Evolutionary conservation across 805 yeast species (phyloP).

Genomic region (Saturnispora halmiae): DNA sequence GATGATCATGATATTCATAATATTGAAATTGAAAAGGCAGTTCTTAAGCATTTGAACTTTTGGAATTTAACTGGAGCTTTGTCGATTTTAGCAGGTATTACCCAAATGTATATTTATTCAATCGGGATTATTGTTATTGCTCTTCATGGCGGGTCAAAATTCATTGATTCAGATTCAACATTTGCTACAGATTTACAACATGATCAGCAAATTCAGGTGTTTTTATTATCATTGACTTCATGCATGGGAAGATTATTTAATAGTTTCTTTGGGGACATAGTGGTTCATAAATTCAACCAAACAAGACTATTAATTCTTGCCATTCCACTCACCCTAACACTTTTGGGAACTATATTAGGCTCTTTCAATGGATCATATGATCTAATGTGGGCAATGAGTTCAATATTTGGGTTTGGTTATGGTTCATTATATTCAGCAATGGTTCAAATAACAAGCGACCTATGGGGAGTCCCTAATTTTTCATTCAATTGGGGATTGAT

Average conservation of each 20-base stretch:
- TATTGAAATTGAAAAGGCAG: slow-evolving; percentile 9
- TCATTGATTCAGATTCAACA: slow-evolving; percentile 9
- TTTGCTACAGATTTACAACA: slow-evolving; percentile 29
- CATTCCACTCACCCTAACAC: slow-evolving; percentile 40
- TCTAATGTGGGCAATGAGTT: slow-evolving; percentile 41
- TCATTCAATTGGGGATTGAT: slow-evolving; percentile 69
- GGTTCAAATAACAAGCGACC: slow-evolving; percentile 70
- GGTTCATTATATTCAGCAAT: slow-evolving; percentile 64
- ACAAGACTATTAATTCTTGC: slow-evolving; percentile 39
- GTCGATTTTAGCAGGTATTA: slow-evolving; percentile 53
- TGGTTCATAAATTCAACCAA: slow-evolving; percentile 35
- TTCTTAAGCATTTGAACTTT: slow-evolving; percentile 31
- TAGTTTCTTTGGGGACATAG: slow-evolving; percentile 57
- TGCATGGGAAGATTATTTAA: slow-evolving; percentile 57
- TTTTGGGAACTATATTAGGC: slow-evolving; percentile 45
- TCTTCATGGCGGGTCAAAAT: slow-evolving; percentile 25
- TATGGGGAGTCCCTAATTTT: slow-evolving; percentile 59
- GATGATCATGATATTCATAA: slow-evolving; percentile 7
- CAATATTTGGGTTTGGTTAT: slow-evolving; percentile 59
- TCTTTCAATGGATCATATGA: slow-evolving; percentile 27
- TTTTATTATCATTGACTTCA: slow-evolving; percentile 57
- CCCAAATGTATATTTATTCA: slow-evolving; percentile 68
- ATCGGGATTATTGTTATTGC: slow-evolving; percentile 63
- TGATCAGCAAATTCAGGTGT: slow-evolving; percentile 65
- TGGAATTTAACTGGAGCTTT: slow-evolving; percentile 43